Evolutionary conservation across 345 rosid species (phyloP).

Genomic region (Eucalyptus sideroxylon): DNA sequence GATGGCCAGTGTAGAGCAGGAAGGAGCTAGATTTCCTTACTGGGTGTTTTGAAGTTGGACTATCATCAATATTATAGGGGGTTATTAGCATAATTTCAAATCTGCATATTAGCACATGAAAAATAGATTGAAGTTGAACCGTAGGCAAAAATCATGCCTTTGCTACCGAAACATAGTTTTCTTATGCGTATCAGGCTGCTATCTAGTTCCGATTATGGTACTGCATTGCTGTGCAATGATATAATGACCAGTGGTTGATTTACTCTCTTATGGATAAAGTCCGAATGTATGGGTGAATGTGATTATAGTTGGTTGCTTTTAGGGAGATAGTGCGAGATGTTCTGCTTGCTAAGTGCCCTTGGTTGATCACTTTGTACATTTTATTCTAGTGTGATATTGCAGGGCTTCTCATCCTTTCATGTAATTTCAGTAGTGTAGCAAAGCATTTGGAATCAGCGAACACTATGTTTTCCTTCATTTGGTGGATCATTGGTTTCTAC

Average conservation of each 20-base stretch:
- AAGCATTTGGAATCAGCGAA: conserved; percentile 96
- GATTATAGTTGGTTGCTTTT: not conserved
- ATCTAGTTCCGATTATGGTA: not conserved
- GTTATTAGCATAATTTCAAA: not conserved
- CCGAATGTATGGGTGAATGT: not conserved
- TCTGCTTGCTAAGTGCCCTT: not conserved
- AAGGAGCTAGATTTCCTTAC: not conserved
- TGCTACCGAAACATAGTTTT: not conserved
- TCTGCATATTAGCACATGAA: not conserved
- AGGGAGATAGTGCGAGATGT: not conserved
- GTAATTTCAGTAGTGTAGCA: conserved; percentile 36
- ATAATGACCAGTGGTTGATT: not conserved
- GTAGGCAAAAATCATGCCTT: not conserved
- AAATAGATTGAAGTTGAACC: not conserved
- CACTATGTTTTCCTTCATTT: conserved; percentile 94
- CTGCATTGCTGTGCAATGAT: not conserved
- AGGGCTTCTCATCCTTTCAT: not conserved
- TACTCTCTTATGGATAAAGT: not conserved
- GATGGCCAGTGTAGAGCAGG: not conserved
- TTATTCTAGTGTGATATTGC: not conserved
- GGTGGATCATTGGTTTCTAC: conserved; percentile 99
- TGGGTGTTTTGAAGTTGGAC: not conserved
- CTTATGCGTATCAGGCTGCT: not conserved
- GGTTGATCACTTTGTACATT: not conserved
- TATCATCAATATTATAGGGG: not conserved